Conservation (phyloP, 2,329 filamentous ascomycete species). For the Fusarium falciforme region DNA sequence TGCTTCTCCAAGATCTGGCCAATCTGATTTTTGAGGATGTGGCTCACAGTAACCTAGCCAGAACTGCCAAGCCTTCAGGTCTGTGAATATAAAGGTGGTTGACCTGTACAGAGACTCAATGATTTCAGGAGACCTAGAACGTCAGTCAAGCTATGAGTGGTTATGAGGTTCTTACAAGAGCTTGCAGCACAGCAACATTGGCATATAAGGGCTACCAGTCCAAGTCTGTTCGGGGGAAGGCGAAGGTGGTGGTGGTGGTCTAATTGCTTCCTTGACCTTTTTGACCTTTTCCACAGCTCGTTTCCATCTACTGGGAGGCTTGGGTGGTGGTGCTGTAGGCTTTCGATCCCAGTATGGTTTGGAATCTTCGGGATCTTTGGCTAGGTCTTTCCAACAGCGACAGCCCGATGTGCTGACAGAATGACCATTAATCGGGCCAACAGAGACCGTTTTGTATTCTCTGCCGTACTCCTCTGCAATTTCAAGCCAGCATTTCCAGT, state of each 20-base stretch:
- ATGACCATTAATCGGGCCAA: too few species aligned
- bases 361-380: neutral
- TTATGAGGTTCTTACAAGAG: neutral
- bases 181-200: slow-evolving; percentile 5
- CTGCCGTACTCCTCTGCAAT: neutral
- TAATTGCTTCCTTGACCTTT: neutral
- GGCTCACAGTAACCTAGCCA: neutral
- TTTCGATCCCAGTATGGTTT: neutral
- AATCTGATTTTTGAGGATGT: neutral
- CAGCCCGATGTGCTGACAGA: neutral
- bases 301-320: neutral
- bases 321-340: neutral
- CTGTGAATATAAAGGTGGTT: slow-evolving; percentile 1
- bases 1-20: neutral
- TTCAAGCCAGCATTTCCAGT: neutral
- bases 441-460: neutral
- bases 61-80: neutral
- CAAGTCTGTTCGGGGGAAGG: neutral
- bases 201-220: neutral
- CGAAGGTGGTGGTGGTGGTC: neutral
- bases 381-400: neutral
- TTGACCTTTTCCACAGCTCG: neutral
- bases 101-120: neutral
- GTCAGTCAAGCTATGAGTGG: neutral
- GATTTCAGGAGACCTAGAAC: neutral